Evolutionary conservation across 2,329 filamentous ascomycete species (phyloP).

Genomic region (Xylaria sp.): DNA sequence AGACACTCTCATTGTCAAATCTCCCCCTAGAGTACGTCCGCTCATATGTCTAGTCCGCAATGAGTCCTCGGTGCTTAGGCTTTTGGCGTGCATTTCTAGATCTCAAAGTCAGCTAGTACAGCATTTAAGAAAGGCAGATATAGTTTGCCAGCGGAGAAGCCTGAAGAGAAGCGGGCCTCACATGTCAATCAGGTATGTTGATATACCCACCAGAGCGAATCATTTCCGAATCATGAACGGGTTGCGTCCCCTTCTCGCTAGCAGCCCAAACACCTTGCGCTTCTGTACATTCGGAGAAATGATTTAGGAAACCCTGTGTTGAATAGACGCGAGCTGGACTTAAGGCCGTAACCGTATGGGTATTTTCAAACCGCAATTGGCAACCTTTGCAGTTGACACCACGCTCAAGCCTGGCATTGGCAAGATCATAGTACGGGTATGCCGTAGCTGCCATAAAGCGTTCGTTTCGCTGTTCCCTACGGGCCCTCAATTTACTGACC

Average conservation of each 20-base stretch:
- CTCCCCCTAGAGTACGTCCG: no score
- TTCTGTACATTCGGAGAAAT: slow-evolving; percentile 28
- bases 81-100: no score
- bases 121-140: no score
- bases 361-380: slow-evolving; percentile 14
- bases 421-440: slow-evolving; percentile 29
- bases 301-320: slow-evolving; percentile 26
- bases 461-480: slow-evolving; percentile 15
- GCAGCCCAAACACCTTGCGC: slow-evolving; percentile 25
- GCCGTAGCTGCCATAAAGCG: slow-evolving; percentile 31
- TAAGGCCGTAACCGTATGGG: neutral
- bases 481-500: slow-evolving; percentile 12
- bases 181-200: slow-evolving; percentile 5
- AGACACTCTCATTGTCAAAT: no score
- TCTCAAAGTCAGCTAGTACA: no score
- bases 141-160: no score
- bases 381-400: slow-evolving; percentile 33
- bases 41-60: no score
- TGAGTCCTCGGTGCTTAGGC: no score
- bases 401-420: slow-evolving; percentile 28
- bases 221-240: slow-evolving; percentile 10
- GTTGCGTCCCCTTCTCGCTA: slow-evolving; percentile 21
- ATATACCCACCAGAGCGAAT: slow-evolving; percentile 19
- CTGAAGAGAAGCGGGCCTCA: neutral
- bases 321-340: slow-evolving; percentile 22